These are phyloP conservation scores for Botrytis pseudocinerea DNA, from an alignment of 2,329 filamentous ascomycete genomes.

Conservation along the genomic window DNA sequence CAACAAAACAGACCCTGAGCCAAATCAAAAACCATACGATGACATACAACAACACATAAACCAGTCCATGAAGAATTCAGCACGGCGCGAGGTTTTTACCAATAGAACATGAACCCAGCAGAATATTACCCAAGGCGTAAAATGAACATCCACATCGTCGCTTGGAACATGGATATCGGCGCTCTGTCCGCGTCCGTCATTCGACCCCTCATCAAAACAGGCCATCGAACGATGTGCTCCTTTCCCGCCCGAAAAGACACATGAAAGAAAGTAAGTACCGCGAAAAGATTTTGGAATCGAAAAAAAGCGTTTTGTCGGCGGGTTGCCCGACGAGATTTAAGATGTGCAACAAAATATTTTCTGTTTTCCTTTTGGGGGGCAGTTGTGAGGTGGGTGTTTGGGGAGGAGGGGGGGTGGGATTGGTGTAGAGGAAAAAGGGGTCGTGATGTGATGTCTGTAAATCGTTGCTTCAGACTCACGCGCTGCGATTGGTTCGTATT, in stretches of 20 bases:
- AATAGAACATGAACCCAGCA: neutral
- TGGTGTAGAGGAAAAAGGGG: neutral
- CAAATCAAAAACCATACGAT: neutral
- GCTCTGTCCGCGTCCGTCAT: slow-evolving; percentile 8
- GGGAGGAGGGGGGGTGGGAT: neutral
- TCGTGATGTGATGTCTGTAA: neutral
- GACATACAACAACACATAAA: neutral
- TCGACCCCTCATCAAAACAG: neutral
- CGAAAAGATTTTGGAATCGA: neutral
- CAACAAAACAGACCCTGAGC: neutral
- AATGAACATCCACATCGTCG: neutral
- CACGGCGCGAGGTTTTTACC: neutral
- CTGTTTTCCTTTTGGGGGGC: neutral
- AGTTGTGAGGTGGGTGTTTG: neutral
- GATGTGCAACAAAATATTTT: neutral
- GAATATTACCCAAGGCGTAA: neutral
- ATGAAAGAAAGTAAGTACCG: too few relatives aligned
- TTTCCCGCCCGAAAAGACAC: neutral
- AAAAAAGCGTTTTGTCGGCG: neutral
- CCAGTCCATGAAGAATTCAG: neutral
- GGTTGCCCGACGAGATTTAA: slow-evolving; percentile 1
- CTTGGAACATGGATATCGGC: neutral
- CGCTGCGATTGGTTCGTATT: neutral
- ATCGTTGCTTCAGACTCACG: neutral
- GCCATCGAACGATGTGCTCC: neutral